Conservation (phyloP, 2,329 filamentous ascomycete genomes). For the Cordyceps fumosorosea region DNA sequence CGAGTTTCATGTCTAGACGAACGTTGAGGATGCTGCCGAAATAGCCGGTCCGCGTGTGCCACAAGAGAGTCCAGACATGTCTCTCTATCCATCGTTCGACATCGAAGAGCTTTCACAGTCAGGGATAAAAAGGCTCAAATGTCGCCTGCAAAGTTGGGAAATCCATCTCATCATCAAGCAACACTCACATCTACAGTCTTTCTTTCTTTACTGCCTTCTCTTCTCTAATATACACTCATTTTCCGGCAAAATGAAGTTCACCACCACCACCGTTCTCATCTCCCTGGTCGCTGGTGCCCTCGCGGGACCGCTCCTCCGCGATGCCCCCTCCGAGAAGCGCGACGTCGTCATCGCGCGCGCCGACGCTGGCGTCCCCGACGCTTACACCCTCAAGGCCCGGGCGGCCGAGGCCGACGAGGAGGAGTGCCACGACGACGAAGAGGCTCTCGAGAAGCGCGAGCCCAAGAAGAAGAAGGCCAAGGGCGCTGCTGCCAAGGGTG, state of each 20-base stretch:
- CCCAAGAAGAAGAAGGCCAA: background rate
- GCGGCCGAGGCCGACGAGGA: background rate
- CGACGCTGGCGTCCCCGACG: background rate
- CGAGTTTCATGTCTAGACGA: background rate
- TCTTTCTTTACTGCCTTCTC: background rate
- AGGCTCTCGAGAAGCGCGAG: background rate
- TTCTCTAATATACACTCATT: background rate
- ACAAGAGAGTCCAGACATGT: background rate
- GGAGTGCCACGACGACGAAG: background rate
- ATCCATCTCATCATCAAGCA: background rate
- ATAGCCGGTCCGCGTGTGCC: background rate
- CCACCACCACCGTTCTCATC: conserved; percentile 3
- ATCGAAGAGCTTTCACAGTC: too few relatives aligned
- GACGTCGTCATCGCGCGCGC: background rate
- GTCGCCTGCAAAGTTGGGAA: too few relatives aligned
- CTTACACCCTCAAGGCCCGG: background rate
- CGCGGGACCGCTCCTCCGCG: background rate
- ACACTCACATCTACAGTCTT: background rate
- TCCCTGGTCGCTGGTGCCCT: conserved; percentile 7
- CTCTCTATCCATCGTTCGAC: too few relatives aligned
- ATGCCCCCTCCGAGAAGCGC: background rate
- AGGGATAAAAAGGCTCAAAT: too few relatives aligned
- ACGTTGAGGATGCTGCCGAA: background rate
- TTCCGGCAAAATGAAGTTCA: conserved; percentile 12
- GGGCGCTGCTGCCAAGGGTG: background rate